Conservation (phyloP, 2,329 filamentous ascomycete species). For the Ploettnerulaceae sp. region DNA sequence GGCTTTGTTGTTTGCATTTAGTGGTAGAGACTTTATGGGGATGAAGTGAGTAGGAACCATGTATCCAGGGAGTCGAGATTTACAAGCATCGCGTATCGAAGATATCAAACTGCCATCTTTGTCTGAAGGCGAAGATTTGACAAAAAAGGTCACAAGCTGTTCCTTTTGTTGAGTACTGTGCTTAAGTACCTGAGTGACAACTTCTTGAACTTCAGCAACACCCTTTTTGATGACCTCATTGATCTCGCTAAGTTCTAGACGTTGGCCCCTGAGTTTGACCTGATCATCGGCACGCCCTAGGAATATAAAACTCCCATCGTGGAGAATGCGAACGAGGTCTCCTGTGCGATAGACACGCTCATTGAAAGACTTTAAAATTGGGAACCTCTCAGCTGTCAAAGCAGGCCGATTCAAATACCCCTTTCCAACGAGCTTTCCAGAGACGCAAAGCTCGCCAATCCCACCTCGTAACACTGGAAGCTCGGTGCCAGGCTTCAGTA, state of each 20-base stretch:
- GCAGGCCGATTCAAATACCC: conserved; percentile 79
- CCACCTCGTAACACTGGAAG: conserved; percentile 70
- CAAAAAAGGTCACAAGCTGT: conserved; percentile 73
- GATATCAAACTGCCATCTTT: conserved; percentile 39
- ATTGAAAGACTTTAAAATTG: conserved; percentile 49
- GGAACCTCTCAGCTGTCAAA: conserved; percentile 75
- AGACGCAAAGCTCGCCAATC: conserved; percentile 84
- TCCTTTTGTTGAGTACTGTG: conserved; percentile 72
- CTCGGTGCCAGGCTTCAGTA: conserved; percentile 66
- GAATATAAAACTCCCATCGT: conserved; percentile 82
- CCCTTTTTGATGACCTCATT: conserved; percentile 73
- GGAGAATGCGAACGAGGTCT: conserved; percentile 75
- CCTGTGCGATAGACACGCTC: conserved; percentile 80
- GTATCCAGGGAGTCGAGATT: conserved; percentile 67
- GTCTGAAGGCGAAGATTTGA: conserved; percentile 33
- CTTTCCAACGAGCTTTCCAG: conserved; percentile 80
- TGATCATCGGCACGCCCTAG: conserved; percentile 86
- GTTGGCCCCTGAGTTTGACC: conserved; percentile 83
- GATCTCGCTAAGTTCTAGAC: conserved; percentile 87
- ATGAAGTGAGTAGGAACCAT: conserved; percentile 90
- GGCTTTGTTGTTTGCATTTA: conserved; percentile 87
- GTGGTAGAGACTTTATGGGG: conserved; percentile 63
- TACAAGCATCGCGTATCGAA: conserved; percentile 58
- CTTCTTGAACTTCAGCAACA: conserved; percentile 56
- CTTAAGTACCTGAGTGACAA: conserved; percentile 69